These are phyloP conservation scores for Blastocladiella britannica DNA, from an alignment of 192 early-diverging fungal species.

Conservation along the genomic window DNA sequence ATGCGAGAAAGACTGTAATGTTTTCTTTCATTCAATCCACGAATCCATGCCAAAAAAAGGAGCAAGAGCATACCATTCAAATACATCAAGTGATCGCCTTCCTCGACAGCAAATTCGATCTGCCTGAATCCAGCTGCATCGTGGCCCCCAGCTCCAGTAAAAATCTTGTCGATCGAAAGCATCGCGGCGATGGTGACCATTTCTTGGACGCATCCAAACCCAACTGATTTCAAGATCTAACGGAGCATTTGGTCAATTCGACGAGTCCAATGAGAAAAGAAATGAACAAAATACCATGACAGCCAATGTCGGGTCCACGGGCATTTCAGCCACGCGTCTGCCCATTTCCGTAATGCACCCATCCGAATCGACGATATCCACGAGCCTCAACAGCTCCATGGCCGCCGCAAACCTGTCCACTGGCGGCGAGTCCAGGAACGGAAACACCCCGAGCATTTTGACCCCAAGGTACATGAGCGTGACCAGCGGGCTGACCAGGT, in stretches of 20 bases:
- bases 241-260: neutral
- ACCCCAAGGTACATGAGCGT: constrained; percentile 65
- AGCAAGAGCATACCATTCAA: constrained; percentile 16
- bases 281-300: constrained; percentile 21
- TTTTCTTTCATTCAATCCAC: neutral
- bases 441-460: constrained; percentile 56
- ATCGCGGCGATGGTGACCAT: constrained; percentile 59
- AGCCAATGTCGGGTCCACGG: constrained; percentile 46
- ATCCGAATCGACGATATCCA: constrained; percentile 47
- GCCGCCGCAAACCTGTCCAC: constrained; percentile 41
- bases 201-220: constrained; percentile 48
- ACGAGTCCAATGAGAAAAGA: neutral
- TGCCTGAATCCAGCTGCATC: constrained; percentile 28
- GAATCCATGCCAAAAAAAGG: neutral
- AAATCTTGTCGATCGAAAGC: constrained; percentile 23
- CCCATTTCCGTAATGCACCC: constrained; percentile 49
- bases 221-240: constrained; percentile 13
- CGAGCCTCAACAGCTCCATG: constrained; percentile 36
- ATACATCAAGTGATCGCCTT: constrained; percentile 45
- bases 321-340: constrained; percentile 47
- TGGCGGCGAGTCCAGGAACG: constrained; percentile 57
- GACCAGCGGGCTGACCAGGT: constrained; percentile 41
- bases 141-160: constrained; percentile 15
- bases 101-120: constrained; percentile 49
- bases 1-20: neutral